Base-by-base conservation (phyloP, 371 early-diverging fungal genomes). In the Capillidium rhysosporum region DNA sequence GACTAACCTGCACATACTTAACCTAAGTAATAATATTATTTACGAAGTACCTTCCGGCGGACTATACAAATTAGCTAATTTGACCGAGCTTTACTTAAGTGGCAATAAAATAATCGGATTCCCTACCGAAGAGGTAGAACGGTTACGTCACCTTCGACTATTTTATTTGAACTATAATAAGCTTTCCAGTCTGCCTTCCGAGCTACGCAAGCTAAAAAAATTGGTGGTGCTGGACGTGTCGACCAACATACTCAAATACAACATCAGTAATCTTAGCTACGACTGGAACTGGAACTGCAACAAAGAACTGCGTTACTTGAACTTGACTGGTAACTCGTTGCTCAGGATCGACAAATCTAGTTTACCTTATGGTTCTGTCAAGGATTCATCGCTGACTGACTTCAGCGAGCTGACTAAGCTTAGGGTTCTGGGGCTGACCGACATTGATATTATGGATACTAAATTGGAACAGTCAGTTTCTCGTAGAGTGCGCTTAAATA, bases 221-320 rank as follows among this genome's bases (percentile, higher is more conserved):
- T 67, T 93, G 23, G 54, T 72, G 16, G 83, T 81, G 24, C 62
- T 93, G 29, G 94, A 93, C 61, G 84, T 88, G 2, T 86, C 89
- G 29, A 77, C 80, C 64, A 91, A 93, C 57, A 68, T 76, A 26
- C 68, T 93, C 30, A 86, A 88, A 65, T 93, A 91, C 66, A 93
- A 93, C 56, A 84, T 91, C 40, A 72, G 83, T 24, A 93, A 93
- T 60, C 90, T 90, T 89, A 89, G 87, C 0, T 90, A 88, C 60
- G 92, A 92, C 57, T 93, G 92, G 92, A 91, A 93, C 63, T 92
- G 90, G 89, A 89, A 89, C 64, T 91, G 86, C 86, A 93, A 93
- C 62, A 57, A 80, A 45, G 82, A 84, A 0, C 74, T 93, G 40
- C 80, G 79, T 61, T 89, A 86, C 52, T 73, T 93, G 16, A 91